A percentile compares a stretch with the other conserved stretches of the same genome.
These are phyloP conservation scores for Calonectria crousiana DNA, from an alignment of 2,329 filamentous ascomycete species.

Conservation along the genomic window DNA sequence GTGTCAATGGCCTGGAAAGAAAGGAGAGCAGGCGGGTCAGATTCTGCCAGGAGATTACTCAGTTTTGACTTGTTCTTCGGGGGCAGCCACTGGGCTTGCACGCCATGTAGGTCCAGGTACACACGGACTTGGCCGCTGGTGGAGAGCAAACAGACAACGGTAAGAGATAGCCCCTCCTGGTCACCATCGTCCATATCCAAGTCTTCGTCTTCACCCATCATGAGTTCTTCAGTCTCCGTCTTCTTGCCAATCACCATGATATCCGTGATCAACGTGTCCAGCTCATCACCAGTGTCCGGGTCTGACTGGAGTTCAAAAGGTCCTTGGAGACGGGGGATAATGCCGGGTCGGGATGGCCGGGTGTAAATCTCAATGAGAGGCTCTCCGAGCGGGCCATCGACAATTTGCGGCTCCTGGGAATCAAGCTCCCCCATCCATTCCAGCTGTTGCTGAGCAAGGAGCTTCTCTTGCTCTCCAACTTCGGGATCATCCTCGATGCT, in stretches of 20 bases:
- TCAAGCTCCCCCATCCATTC: constrained; percentile 77
- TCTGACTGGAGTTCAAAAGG: constrained; percentile 70
- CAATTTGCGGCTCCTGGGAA: constrained; percentile 69
- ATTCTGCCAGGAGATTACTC: constrained; percentile 52
- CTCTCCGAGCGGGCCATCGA: constrained; percentile 64
- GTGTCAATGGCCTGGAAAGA: constrained; percentile 74
- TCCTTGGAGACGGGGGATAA: constrained; percentile 71
- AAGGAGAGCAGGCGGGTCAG: constrained; percentile 62
- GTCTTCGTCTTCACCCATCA: constrained; percentile 74
- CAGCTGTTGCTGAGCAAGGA: constrained; percentile 73
- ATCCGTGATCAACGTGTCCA: constrained; percentile 69
- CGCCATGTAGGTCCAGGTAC: constrained; percentile 71
- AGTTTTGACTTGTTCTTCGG: constrained; percentile 65
- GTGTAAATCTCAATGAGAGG: constrained; percentile 66
- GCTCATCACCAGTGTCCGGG: constrained; percentile 67
- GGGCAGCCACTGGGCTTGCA: constrained; percentile 76
- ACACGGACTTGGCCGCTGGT: constrained; percentile 72
- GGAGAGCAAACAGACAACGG: constrained; percentile 70
- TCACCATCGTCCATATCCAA: constrained; percentile 68
- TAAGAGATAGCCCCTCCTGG: constrained; percentile 70
- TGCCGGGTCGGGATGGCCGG: constrained; percentile 68
- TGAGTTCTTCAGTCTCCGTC: constrained; percentile 69
- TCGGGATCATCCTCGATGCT: constrained; percentile 70
- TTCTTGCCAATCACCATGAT: constrained; percentile 74
- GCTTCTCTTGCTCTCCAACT: constrained; percentile 64